These are phyloP conservation scores for Phialophora chinensis DNA, from an alignment of 2,329 filamentous ascomycete genomes.

Conservation along the genomic window DNA sequence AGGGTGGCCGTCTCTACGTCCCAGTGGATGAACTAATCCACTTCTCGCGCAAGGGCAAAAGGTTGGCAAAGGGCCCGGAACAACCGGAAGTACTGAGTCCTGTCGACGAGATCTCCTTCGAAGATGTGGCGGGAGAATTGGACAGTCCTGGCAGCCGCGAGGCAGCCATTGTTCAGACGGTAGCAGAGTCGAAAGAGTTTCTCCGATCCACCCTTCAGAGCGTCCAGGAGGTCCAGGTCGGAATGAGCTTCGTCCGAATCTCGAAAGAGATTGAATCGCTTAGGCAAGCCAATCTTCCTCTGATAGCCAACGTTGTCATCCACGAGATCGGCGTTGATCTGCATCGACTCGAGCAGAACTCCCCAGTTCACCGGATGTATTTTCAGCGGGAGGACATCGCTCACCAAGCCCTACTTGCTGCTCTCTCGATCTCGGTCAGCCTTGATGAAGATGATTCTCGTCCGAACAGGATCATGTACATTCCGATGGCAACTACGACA, in stretches of 20 bases:
- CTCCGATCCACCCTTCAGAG: constrained; percentile 86
- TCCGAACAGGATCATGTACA: constrained; percentile 84
- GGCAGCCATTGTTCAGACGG: constrained; percentile 76
- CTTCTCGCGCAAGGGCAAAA: constrained; percentile 63
- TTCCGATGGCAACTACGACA: constrained; percentile 96
- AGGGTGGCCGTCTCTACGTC: constrained; percentile 86
- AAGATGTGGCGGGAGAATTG: constrained; percentile 75
- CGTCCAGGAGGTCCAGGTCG: constrained; percentile 95
- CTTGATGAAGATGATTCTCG: constrained; percentile 88
- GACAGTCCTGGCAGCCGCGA: constrained; percentile 70
- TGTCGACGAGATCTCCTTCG: constrained; percentile 66
- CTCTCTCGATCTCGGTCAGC: constrained; percentile 88
- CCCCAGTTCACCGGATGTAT: constrained; percentile 97
- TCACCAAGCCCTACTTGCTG: constrained; percentile 90
- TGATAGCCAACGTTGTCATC: constrained; percentile 86
- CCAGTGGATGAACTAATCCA: constrained; percentile 83
- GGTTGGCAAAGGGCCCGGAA: constrained; percentile 48
- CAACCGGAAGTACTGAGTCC: constrained; percentile 45
- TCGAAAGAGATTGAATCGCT: constrained; percentile 77
- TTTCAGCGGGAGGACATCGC: constrained; percentile 91
- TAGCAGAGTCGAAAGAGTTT: constrained; percentile 92
- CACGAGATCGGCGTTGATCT: constrained; percentile 96
- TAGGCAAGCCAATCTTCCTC: constrained; percentile 69
- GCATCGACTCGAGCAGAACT: constrained; percentile 87
- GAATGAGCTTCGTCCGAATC: constrained; percentile 86